Base-by-base conservation (phyloP, 768 basidiomycete genomes). In the Sutorius australiensis region DNA sequence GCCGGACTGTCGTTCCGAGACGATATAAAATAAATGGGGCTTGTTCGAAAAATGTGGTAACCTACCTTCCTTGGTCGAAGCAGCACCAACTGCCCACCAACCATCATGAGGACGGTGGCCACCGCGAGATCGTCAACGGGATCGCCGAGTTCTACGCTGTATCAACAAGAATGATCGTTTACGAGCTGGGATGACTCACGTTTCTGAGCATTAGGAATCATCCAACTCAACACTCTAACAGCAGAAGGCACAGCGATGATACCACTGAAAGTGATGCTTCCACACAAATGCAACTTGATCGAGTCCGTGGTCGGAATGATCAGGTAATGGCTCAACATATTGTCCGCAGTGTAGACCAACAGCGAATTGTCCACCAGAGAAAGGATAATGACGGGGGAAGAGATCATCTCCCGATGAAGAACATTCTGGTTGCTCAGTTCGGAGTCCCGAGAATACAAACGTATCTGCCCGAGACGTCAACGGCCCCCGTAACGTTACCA, bases 361-460 rank as follows among this genome's bases (percentile, higher is more conserved):
- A 99, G 75, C 0, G 95, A 95, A 64, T 94, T 95, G 72, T 98
- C 97, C 55, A 98, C 88, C 16, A 98, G 74, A 12, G 95, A 95
- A 37, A 98, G 73, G 45, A 94, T 88, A 31, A 95, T 79, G 36
- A 95, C 87, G 0, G 91, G 83, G 0, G 87, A 84, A 1, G 82
- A 70, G 37, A 97, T 72, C 14, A 82, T 72, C 68, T 95, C 90
- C 41, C 86, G 83, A 65, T 93, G 84, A 19, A 98, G 77, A 33
- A 93, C 81, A 57, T 90, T 92, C 61, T 87, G 83, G 61, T 86
- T 87, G 55, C 83, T 82, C 13, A 98, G 75, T 51, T 95, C 92
- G 60, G 86, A 77, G 69, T 99, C 97, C 41, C 97, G 83, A 14
- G 95, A 97, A 68, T 95, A 98, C 16, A 99, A 73, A 10, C 95